Evolutionary conservation across 352 stramenopile genomes (phyloP).

Genomic region (Elongisporangium senticosum): DNA sequence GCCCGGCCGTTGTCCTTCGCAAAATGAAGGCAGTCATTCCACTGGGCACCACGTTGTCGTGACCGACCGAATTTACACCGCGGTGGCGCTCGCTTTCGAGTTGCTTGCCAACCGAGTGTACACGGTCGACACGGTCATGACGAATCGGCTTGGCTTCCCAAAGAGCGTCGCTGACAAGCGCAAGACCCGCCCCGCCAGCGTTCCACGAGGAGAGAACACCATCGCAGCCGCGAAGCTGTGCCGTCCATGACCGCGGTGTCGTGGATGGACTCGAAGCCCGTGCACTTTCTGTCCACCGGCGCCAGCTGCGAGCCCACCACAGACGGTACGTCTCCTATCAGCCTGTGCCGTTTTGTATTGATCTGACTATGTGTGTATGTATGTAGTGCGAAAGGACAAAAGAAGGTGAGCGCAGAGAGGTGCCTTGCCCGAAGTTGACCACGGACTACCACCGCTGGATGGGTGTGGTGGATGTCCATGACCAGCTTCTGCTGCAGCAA

Average conservation of each 20-base stretch:
- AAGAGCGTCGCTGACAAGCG: conserved; percentile 10
- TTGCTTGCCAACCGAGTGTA: conserved; percentile 11
- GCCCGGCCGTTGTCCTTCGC: not conserved
- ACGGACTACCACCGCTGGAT: conserved; percentile 15
- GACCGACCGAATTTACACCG: conserved; percentile 13
- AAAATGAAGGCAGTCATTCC: conserved; percentile 3
- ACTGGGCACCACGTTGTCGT: conserved; percentile 1
- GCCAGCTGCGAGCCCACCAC: not conserved
- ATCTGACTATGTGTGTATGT: conserved; percentile 1
- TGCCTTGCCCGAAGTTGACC: conserved; percentile 1
- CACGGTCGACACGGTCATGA: conserved; percentile 11
- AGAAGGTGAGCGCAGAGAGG: conserved; percentile 1
- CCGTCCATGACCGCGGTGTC: conserved; percentile 7
- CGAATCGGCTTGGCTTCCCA: conserved; percentile 7
- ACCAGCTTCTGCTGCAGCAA: too few relatives aligned
- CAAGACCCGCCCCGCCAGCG: not conserved
- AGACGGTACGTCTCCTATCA: too few relatives aligned
- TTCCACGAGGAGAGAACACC: conserved; percentile 1
- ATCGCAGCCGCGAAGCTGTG: not conserved
- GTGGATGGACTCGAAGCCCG: conserved; percentile 6
- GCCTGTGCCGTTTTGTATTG: too few relatives aligned
- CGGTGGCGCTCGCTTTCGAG: conserved; percentile 8
- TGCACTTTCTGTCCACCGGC: conserved; percentile 10
- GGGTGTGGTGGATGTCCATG: conserved; percentile 8
- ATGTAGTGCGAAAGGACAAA: not conserved